Evolutionary conservation across 1,284 basidiomycete genomes (phyloP).

Genomic region (Ganoderma lingzhi): DNA sequence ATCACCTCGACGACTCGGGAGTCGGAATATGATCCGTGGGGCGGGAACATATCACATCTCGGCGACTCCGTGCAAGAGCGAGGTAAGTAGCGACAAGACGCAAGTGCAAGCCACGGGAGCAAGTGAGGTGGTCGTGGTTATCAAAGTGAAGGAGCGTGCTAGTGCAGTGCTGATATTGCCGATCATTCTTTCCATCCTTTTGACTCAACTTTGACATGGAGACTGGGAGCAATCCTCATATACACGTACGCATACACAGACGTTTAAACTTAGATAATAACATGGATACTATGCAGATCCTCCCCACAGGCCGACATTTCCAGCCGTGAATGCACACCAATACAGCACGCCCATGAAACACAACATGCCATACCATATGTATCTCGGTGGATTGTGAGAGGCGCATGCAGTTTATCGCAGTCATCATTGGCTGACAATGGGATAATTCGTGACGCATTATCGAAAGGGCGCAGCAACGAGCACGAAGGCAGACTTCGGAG

Average conservation of each 20-base stretch:
- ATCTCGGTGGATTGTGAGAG: not conserved
- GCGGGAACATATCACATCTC: slow-evolving; percentile 1
- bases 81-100: not conserved
- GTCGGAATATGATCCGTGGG: slow-evolving; percentile 18
- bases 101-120: not conserved
- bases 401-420: not conserved
- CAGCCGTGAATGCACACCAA: too few species aligned
- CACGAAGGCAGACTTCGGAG: not conserved
- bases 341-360: too few species aligned
- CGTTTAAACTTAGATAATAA: not conserved
- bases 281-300: too few species aligned
- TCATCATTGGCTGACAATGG: not conserved
- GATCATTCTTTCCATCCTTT: not conserved
- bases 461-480: not conserved
- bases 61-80: not conserved
- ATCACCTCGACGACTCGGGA: slow-evolving; percentile 6
- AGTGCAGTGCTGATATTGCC: not conserved
- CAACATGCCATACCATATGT: too few species aligned
- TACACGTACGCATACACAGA: not conserved
- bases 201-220: not conserved
- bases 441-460: not conserved
- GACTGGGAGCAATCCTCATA: not conserved
- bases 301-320: too few species aligned
- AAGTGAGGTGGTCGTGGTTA: not conserved
- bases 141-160: not conserved